Percentiles rank a stretch among this genome's conserved stretches.
phyloP scores from a whole-genome alignment of 305 asterid genomes.

The Fraxinus paxiana region DNA sequence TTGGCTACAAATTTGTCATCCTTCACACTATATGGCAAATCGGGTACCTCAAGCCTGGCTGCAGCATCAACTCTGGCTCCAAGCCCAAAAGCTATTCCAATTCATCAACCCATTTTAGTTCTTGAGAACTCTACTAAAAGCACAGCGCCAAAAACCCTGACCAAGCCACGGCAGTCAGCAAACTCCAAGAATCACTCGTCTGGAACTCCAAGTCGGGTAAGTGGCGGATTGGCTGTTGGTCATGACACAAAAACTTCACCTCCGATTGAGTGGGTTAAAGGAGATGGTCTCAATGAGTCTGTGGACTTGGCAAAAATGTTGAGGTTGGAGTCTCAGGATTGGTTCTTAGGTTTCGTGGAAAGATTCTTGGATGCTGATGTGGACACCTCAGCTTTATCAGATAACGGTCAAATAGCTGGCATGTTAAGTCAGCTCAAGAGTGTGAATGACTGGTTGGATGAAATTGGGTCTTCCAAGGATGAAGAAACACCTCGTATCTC shows the following conservation, averaged over 20 bases:
- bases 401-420: conserved; percentile 89
- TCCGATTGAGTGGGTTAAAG: conserved; percentile 78
- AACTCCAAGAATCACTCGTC: conserved; percentile 41
- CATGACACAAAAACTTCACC: conserved; percentile 48
- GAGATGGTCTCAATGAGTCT: conserved; percentile 69
- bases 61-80: conserved; percentile 37
- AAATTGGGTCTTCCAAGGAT: conserved; percentile 59
- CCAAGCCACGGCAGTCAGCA: conserved; percentile 47
- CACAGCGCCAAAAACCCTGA: conserved; percentile 34
- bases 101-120: conserved; percentile 53
- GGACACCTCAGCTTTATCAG: conserved; percentile 61
- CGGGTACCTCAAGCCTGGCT: conserved; percentile 32
- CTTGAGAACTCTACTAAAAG: conserved; percentile 61
- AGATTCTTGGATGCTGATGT: conserved; percentile 87
- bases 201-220: conserved; percentile 41
- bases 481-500: conserved; percentile 57
- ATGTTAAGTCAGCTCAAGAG: conserved; percentile 89
- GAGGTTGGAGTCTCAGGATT: conserved; percentile 70
- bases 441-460: conserved; percentile 94
- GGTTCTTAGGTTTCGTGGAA: conserved; percentile 92
- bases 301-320: conserved; percentile 79
- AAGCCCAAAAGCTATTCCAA: conserved; percentile 32
- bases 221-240: conserved; percentile 38
- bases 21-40: conserved; percentile 48
- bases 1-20: conserved; percentile 66